Evolutionary conservation across 2,329 filamentous ascomycete genomes (phyloP), one percentile per base, ranked within the genome.

Genomic region (Volutella citrinella): DNA sequence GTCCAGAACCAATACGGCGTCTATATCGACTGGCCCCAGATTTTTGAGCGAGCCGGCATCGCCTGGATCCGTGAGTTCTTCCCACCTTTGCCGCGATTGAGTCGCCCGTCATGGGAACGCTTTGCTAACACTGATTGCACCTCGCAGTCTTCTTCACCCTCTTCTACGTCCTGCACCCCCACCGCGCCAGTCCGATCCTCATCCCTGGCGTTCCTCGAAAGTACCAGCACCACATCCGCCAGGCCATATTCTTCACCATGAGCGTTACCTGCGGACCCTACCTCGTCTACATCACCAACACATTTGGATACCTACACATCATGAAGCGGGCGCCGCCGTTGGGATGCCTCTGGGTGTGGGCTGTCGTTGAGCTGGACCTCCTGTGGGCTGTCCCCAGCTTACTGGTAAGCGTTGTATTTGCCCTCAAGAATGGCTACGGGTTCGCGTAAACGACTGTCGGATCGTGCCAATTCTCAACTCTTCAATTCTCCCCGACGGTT

Each of bases 241-340:
- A 82, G 46, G 37, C 62, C 12, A 59, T 86, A 32, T 93, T 91
- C 65, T 74, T 88, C 41, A 54, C 54, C 12, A 65, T 72, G 16
- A 80, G 82, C 45, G 61, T 82, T 7, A 59, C 55, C 9, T 68
- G 78, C 0, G 93, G 93, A 2, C 87, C 81, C 62, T 90, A 88
- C 60, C 69, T 96, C 43, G 82, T 97, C 30, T 71, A 86, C 48
- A 79, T 90, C 33, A 88, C 85, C 17, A 97, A 96, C 54, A 74
- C 70, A 19, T 78, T 81, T 46, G 79, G 83, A 5, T 97, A 96
- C 54, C 80, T 94, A 49, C 84, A 85, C 7, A 81, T 95, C 14
- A 90, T 97, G 87, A 94, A 95, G 67, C 81, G 80, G 44, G 85
- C 89, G 1, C 93, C 93, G n/a, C 82, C 89, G 6, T 60, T 96